Percentiles rank a stretch among this genome's conserved stretches.
These are phyloP conservation scores for Hypocrella siamensis DNA, from an alignment of 2,329 filamentous ascomycete genomes.

Conservation along the genomic window DNA sequence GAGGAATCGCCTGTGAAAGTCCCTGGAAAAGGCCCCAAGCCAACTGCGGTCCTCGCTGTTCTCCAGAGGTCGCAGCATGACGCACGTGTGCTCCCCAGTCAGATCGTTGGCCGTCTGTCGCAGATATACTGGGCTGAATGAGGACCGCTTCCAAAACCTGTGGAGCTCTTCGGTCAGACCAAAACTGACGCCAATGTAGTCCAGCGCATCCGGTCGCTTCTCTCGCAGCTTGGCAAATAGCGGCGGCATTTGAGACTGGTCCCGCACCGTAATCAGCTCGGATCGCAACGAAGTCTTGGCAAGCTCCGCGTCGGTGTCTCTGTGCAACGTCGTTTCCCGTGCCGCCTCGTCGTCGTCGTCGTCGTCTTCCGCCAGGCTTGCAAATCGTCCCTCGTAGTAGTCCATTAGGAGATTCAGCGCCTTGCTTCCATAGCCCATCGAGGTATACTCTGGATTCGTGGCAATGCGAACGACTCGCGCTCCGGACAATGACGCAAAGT, in stretches of 20 bases:
- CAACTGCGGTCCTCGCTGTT: slow-evolving; percentile 56
- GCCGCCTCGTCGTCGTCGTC: slow-evolving; percentile 27
- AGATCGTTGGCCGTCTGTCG: slow-evolving; percentile 92
- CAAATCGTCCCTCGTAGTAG: slow-evolving; percentile 91
- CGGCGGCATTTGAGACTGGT: slow-evolving; percentile 83
- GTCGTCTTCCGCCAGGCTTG: slow-evolving; percentile 62
- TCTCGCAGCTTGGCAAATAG: slow-evolving; percentile 82
- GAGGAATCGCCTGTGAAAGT: slow-evolving; percentile 92
- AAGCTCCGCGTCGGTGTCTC: slow-evolving; percentile 71
- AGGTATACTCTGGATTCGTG: slow-evolving; percentile 83
- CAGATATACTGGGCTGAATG: slow-evolving; percentile 81
- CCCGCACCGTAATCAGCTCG: slow-evolving; percentile 79
- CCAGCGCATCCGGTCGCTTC: slow-evolving; percentile 61
- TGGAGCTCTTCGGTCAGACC: slow-evolving; percentile 76
- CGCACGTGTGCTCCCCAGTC: slow-evolving; percentile 93
- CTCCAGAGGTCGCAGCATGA: slow-evolving; percentile 79
- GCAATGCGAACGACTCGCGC: slow-evolving; percentile 88
- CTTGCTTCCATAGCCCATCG: slow-evolving; percentile 85
- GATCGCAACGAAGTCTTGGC: slow-evolving; percentile 60
- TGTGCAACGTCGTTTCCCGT: too few relatives aligned
- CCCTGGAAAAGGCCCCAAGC: slow-evolving; percentile 79
- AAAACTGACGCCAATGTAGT: slow-evolving; percentile 93
- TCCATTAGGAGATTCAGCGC: slow-evolving; percentile 77
- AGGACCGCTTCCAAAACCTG: slow-evolving; percentile 89
- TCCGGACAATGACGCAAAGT: slow-evolving; percentile 86